These are phyloP conservation scores for Pseudozyma sp. DNA, from an alignment of 1,284 basidiomycete genomes.

Conservation along the genomic window DNA sequence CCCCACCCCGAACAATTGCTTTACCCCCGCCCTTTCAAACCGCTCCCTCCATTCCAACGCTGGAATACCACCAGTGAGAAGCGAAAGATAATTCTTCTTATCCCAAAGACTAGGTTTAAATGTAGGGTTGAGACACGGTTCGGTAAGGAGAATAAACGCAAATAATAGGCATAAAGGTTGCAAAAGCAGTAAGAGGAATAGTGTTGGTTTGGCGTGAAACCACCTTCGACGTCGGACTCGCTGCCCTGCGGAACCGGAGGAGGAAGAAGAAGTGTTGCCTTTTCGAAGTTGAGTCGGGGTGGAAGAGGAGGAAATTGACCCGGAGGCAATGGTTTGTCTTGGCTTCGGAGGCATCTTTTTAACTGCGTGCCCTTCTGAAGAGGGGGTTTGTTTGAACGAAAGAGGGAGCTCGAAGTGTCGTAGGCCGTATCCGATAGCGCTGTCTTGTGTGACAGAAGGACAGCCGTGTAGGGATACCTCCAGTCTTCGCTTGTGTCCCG, in stretches of 20 bases:
- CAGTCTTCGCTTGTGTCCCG: too few species aligned
- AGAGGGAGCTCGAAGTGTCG: too few species aligned
- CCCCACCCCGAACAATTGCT: conserved; percentile 21
- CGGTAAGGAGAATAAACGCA: conserved; percentile 30
- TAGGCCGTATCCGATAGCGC: too few species aligned
- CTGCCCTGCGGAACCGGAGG: too few species aligned
- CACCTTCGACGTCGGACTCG: conserved; percentile 14
- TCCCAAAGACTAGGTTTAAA: conserved; percentile 3
- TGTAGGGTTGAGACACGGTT: conserved; percentile 31
- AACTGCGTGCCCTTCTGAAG: too few species aligned
- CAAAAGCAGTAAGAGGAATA: conserved; percentile 12
- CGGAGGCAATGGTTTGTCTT: conserved; percentile 2
- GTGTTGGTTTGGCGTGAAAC: conserved; percentile 2
- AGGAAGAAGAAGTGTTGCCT: neutral
- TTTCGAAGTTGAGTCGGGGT: too few species aligned
- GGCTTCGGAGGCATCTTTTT: conserved; percentile 31
- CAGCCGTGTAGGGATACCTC: too few species aligned
- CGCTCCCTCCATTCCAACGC: conserved; percentile 9
- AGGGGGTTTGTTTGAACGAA: too few species aligned
- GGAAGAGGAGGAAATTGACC: too few species aligned
- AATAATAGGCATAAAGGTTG: conserved; percentile 16
- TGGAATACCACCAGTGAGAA: neutral
- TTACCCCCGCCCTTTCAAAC: conserved; percentile 10
- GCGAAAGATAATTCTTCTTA: conserved; percentile 19
- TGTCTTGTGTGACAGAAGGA: too few species aligned